Evolutionary conservation across 1,284 basidiomycete genomes (phyloP), one percentile per base, ranked within the genome.

Genomic region (Cryptococcus sp.): DNA sequence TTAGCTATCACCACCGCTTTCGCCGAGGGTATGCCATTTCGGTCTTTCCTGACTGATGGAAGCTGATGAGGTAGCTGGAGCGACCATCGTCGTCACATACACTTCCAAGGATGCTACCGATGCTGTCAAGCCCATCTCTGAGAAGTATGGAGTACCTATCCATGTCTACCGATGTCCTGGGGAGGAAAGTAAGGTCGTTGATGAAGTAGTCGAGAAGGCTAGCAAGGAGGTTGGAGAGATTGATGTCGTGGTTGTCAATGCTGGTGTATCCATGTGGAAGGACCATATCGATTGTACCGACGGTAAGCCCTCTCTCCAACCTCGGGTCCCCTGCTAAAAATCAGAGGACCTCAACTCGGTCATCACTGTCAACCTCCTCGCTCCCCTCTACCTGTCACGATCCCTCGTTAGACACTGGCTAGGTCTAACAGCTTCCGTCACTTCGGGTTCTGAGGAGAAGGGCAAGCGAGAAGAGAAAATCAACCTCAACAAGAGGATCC

Each of bases 1-100:
- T 63, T 59, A 13, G 79, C 74, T 7, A 76, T 77, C 54, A 75
- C 77, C 50, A 66, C 66, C 36, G 77, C 78, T 2, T 71, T 79
- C 49, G 78, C 79, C 7, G 59, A 72, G 44, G 76, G 78, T 74
- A 34, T 46, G 57, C 80, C 61, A 77, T 75, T 3, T 70, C 45
- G 49, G 23, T 45, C 32, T 21, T 54, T 51, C 51, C 52, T 50
- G 54, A 48, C 45, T 59, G 55, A 46, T 55, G 46, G 32, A 34
- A 28, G 28, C 11, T 5, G 5, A 57, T 52, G 55, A n/a, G n/a
- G n/a, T 24, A 43, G 41, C 41, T 5, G 41, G 41, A 22, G 7
- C 10, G 3, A 43, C 10, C 4, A 24, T 43, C 41, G 21, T 43
- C 10, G 67, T 75, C 50, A 74, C 72, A 3, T 75, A 69, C 59